Conservation (phyloP, 148 eudicot species). For the Silene latifolia region DNA sequence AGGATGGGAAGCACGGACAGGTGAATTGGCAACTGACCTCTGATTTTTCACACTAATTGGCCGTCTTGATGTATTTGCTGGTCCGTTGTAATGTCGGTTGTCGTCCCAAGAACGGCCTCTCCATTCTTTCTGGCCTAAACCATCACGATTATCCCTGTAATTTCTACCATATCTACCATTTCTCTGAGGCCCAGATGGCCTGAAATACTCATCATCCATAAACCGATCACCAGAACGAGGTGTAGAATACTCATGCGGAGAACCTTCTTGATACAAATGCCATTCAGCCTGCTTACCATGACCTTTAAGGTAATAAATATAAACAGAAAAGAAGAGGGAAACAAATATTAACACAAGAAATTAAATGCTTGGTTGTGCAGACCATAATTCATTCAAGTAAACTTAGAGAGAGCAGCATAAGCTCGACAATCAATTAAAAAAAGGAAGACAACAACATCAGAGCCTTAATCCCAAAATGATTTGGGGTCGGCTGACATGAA, state of each 20-base stretch:
- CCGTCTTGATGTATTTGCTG: slow-evolving; percentile 38
- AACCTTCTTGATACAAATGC: slow-evolving; percentile 46
- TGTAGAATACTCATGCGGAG: slow-evolving; percentile 36
- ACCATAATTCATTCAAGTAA: slow-evolving; percentile 2
- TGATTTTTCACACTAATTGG: slow-evolving; percentile 29
- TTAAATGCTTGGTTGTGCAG: background rate
- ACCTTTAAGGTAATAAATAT: slow-evolving; percentile 44
- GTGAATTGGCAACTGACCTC: slow-evolving; percentile 41
- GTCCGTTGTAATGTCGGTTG: slow-evolving; percentile 30
- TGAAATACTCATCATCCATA: slow-evolving; percentile 35
- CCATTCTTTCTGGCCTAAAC: slow-evolving; percentile 53
- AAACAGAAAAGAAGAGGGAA: slow-evolving; percentile 10
- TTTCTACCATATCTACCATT: slow-evolving; percentile 53
- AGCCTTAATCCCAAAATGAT: too few species aligned
- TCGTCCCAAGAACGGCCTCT: slow-evolving; percentile 49
- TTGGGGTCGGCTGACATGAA: too few species aligned
- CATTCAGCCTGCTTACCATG: slow-evolving; percentile 71
- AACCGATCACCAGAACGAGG: slow-evolving; percentile 45
- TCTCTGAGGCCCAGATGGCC: slow-evolving; percentile 38
- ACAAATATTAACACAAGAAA: slow-evolving; percentile 26
- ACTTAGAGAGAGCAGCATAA: background rate
- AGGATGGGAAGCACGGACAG: slow-evolving; percentile 43
- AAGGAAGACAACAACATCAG: background rate
- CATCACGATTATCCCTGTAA: slow-evolving; percentile 49
- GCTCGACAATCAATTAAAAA: background rate